phyloP scores from a whole-genome alignment of 768 basidiomycete species.

The Boletus rubropictus region DNA sequence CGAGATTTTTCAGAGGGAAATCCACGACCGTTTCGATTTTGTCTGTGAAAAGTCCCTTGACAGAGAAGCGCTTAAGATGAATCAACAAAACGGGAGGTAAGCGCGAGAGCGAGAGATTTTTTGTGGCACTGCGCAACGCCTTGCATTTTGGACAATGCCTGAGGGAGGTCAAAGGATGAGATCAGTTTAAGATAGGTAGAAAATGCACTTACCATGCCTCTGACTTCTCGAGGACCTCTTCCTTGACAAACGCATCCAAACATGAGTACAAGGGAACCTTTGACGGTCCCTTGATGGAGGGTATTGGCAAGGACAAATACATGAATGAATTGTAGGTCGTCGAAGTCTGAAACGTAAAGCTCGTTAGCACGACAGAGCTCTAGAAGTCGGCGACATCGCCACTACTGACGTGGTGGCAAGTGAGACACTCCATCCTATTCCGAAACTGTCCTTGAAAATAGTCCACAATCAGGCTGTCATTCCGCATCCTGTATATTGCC shows the following conservation, averaged over 20 bases:
- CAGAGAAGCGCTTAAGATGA: conserved; percentile 88
- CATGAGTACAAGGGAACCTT: conserved; percentile 74
- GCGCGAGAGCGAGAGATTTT: conserved; percentile 84
- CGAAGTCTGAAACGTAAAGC: conserved; percentile 59
- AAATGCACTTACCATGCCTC: conserved; percentile 75
- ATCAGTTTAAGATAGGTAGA: neutral
- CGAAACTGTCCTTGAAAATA: conserved; percentile 97
- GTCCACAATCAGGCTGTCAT: conserved; percentile 93
- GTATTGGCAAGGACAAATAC: conserved; percentile 88
- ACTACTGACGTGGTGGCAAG: conserved; percentile 71
- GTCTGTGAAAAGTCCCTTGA: conserved; percentile 88
- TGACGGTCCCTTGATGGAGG: conserved; percentile 48
- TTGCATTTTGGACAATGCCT: conserved; percentile 98
- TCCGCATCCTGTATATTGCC: conserved; percentile 81
- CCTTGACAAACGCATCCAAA: conserved; percentile 84
- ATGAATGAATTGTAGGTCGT: conserved; percentile 98
- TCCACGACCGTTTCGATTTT: conserved; percentile 95
- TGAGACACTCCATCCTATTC: conserved; percentile 83
- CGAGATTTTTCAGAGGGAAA: conserved; percentile 64
- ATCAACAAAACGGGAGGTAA: conserved; percentile 90
- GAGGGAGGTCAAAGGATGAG: neutral
- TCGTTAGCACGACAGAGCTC: conserved; percentile 10
- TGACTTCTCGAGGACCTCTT: conserved; percentile 85
- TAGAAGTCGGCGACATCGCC: neutral
- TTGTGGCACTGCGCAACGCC: conserved; percentile 76